Conservation (phyloP, 306 rosid genomes). For the Ochetophila trinervis region DNA sequence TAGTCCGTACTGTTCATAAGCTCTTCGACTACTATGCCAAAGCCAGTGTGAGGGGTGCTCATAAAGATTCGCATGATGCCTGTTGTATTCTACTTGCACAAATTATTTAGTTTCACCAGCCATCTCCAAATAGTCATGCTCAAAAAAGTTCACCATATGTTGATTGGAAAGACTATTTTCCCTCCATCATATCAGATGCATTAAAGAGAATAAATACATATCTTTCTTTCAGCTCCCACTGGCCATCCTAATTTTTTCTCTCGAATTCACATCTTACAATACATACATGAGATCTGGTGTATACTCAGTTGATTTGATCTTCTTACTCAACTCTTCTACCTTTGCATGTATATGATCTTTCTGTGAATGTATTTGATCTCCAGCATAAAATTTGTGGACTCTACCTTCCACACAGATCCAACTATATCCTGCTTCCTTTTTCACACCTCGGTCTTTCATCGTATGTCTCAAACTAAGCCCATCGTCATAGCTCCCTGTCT, state of each 20-base stretch:
- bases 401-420: slow-evolving; percentile 62
- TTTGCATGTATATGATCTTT: slow-evolving; percentile 46
- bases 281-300: slow-evolving; percentile 24
- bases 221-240: slow-evolving; percentile 4
- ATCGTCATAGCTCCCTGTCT: slow-evolving; percentile 46
- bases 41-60: too few species aligned
- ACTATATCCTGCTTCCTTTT: slow-evolving; percentile 64
- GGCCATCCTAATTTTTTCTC: slow-evolving; percentile 7
- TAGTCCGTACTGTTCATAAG: too few species aligned
- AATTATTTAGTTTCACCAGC: too few species aligned
- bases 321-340: slow-evolving; percentile 43
- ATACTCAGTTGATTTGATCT: slow-evolving; percentile 26
- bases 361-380: slow-evolving; percentile 59
- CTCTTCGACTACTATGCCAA: too few species aligned
- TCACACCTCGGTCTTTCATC: slow-evolving; percentile 65
- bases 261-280: slow-evolving; percentile 13
- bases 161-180: too few species aligned
- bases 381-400: slow-evolving; percentile 58
- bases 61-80: too few species aligned
- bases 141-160: too few species aligned
- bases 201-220: too few species aligned
- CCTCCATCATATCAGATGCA: too few species aligned
- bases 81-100: too few species aligned
- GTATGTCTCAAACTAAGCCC: slow-evolving; percentile 46
- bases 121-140: too few species aligned